Base-by-base conservation (phyloP, 352 stramenopile species). In the Globisporangium mamillatum region DNA sequence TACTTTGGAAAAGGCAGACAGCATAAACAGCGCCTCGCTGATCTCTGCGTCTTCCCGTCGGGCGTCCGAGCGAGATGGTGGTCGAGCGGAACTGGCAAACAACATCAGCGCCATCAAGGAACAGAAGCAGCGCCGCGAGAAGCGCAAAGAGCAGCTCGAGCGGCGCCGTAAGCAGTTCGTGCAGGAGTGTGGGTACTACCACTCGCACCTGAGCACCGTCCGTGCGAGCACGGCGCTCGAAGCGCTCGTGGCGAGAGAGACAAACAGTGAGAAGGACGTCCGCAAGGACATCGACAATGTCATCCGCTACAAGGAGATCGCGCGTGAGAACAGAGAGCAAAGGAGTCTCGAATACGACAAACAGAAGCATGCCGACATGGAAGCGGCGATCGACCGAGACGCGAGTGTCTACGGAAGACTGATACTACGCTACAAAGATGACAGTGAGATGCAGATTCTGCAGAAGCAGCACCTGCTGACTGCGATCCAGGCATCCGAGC, bases 281-380 rank as follows among this genome's bases (percentile, higher is more conserved):
- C 66, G 69, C 4, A 58, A 71, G 4, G 74, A 80, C 52, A 80
- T 88, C 52, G 67, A 70, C n/a, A 76, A 80, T 38, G 81, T 93
- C 32, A 41, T 89, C 7, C 55, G 78, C 10, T 95, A 89, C 80
- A 92, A 91, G 57, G 74, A 89, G 25, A 75, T 95, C 60, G 78
- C 76, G 44, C 68, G 66, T 0, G 84, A 90, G 69, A 95, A 95
- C 52, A 75, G 85, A 12, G 60, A 66, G 9, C 73, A 77, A 56
- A 82, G 85, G 8, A 70, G 79, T 36, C 66, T 73, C 63, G 73
- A 78, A 27, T 93, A 95, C 56, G 58, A 68, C 2, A 77, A 80
- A 16, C 85, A 90, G 29, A 67, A 79, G 12, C 73, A 83, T 41
- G 68, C 72, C 22, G 85, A 93, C 53, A 64, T 55, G 0, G 55